Conservation (phyloP, 176 grass and related monocot species). For the Oryza coarctata region DNA sequence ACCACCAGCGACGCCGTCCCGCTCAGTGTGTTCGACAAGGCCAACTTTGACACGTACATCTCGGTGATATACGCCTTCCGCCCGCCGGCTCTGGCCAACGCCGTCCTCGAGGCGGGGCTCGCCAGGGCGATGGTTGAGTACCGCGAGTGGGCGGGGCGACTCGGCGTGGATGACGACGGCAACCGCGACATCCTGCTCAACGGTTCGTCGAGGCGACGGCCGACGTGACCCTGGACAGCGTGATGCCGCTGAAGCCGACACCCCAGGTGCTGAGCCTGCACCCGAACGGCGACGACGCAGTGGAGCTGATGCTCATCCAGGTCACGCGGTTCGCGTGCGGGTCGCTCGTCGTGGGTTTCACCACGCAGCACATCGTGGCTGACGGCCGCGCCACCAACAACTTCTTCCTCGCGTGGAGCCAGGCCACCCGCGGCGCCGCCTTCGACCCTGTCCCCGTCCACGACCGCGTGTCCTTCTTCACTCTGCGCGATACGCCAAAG, state of each 20-base stretch:
- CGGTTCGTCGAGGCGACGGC: slow-evolving; percentile 28
- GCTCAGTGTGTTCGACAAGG: background rate
- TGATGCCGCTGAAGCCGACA: background rate
- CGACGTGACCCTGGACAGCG: background rate
- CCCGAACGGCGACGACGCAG: background rate
- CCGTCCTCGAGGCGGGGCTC: background rate
- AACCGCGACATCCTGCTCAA: slow-evolving; percentile 29
- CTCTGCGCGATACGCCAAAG: background rate
- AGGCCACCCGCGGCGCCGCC: slow-evolving; percentile 33
- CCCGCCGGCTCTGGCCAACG: background rate
- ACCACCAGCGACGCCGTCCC: background rate
- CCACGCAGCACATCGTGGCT: slow-evolving; percentile 31
- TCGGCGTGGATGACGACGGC: slow-evolving; percentile 5
- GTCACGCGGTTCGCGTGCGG: slow-evolving; percentile 31
- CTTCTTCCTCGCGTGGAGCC: slow-evolving; percentile 37
- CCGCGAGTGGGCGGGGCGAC: slow-evolving; percentile 36
- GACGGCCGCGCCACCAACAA: slow-evolving; percentile 34
- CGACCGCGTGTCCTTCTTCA: slow-evolving; percentile 31
- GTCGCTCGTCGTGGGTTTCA: slow-evolving; percentile 21
- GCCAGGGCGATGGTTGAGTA: slow-evolving; percentile 11
- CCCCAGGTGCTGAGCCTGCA: background rate
- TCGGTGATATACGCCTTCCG: slow-evolving; percentile 27
- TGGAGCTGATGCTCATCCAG: slow-evolving; percentile 29
- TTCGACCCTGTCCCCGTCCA: slow-evolving; percentile 20
- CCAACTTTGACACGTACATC: background rate